Base-by-base conservation (phyloP, 2,329 filamentous ascomycete species). In the Gaeumannomyces sp. region DNA sequence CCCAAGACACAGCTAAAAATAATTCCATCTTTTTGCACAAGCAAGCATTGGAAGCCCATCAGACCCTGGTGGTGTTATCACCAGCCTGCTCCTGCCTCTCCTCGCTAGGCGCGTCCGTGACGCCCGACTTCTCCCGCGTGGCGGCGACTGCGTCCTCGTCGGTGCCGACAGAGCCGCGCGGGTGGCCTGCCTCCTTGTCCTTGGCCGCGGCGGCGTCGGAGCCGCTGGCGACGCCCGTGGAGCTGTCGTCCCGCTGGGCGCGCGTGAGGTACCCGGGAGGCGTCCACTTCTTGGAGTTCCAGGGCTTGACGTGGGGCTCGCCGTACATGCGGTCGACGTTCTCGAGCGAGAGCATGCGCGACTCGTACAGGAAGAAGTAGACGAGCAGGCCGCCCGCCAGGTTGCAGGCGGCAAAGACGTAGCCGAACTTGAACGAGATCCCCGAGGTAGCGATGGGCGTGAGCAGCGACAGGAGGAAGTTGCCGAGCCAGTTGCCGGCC, bases 301-400 rank as follows among this genome's bases (percentile, higher is more conserved):
- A 64, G n/a, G 62, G 56, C 56, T 64, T 64, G 62, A 64, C 58
- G 62, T 33, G 19, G 2, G 62, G 62, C 31, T 90, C 89, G 27
- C 77, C 78, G 74, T 93, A 93, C 62, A 93, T 77, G 78, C 91
- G 86, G 72, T 96, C 91, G 65, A 96, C 88, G 76, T 96, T 86
- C 76, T 96, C 92, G 33, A 96, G 83, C 0, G 85, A 87, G 19
- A 93, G 82, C 22, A 90, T 90, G 81, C 95, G 95, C 65, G 92
- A 96, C 80, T 95, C 92, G 73, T 93, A 94, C 72, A 96, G 86
- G 77, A 87, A 86, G 75, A 89, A 88, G 73, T 85, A 90, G 19
- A 90, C 88, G 72, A 91, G 56, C 19, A 60, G 29, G 56, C 31
- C 62, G 35, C 56, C 62, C 14, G 33, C 31, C 53, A 64, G 22